phyloP scores from a whole-genome alignment of 805 yeast genomes.

The Alloascoidea hylecoeti region DNA sequence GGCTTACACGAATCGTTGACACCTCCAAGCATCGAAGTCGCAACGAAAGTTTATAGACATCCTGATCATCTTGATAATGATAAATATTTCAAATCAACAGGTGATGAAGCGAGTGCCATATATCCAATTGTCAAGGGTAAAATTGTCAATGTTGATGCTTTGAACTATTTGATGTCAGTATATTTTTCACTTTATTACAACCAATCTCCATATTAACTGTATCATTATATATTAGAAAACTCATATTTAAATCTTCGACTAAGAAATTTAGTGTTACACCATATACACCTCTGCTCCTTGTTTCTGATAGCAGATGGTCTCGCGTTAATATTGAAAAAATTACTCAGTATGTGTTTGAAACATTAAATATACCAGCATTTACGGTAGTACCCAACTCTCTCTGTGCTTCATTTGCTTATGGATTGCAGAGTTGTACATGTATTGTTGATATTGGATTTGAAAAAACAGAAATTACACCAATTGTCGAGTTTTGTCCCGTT shows the following conservation, averaged over 20 bases:
- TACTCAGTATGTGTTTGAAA: constrained; percentile 65
- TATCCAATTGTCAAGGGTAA: constrained; percentile 52
- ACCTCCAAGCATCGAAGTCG: constrained; percentile 64
- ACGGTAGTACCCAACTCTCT: constrained; percentile 54
- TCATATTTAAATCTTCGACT: constrained; percentile 31
- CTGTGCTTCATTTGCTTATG: constrained; percentile 60
- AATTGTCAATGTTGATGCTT: constrained; percentile 56
- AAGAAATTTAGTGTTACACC: constrained; percentile 15
- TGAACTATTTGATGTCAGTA: constrained; percentile 43
- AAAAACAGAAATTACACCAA: constrained; percentile 65
- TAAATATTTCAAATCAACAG: constrained; percentile 16
- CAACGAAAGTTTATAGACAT: constrained; percentile 58
- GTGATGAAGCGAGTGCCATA: constrained; percentile 27
- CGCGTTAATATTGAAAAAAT: constrained; percentile 51
- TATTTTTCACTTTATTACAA: constrained; percentile 19
- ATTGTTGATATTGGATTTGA: constrained; percentile 74
- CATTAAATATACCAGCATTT: constrained; percentile 57
- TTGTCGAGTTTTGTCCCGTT: constrained; percentile 57
- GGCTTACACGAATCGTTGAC: constrained; percentile 63
- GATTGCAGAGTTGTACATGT: constrained; percentile 19
- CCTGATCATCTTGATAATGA: constrained; percentile 15
- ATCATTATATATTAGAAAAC: constrained; percentile 19
- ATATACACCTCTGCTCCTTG: constrained; percentile 54
- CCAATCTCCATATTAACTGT: constrained; percentile 19
- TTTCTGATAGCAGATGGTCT: constrained; percentile 60